phyloP scores from a whole-genome alignment of 2,329 filamentous ascomycete species.

The Botryosphaeria dothidea region DNA sequence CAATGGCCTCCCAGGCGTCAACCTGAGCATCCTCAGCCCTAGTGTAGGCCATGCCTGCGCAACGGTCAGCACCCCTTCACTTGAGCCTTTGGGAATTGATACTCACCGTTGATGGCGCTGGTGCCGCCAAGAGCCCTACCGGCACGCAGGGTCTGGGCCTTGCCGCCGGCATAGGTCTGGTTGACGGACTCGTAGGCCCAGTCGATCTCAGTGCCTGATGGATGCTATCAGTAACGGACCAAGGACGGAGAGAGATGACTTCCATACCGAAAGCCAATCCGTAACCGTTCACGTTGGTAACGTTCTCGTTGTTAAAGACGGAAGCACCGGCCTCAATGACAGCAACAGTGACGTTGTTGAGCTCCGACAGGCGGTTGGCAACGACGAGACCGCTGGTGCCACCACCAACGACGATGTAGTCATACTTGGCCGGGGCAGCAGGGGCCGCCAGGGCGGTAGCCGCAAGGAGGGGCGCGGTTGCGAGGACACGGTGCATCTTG shows the following conservation, averaged over 20 bases:
- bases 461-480: slow-evolving; percentile 13
- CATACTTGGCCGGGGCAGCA: slow-evolving; percentile 20
- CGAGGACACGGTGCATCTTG: slow-evolving; percentile 17
- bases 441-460: slow-evolving; percentile 18
- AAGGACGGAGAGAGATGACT: neutral
- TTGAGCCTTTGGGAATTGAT: neutral
- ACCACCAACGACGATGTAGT: slow-evolving; percentile 32
- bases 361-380: slow-evolving; percentile 31
- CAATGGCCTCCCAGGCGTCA: slow-evolving; percentile 35
- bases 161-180: slow-evolving; percentile 37
- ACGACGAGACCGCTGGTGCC: slow-evolving; percentile 31
- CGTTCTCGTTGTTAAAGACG: slow-evolving; percentile 32
- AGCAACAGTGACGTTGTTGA: slow-evolving; percentile 28
- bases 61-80: neutral
- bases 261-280: slow-evolving; percentile 24
- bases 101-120: slow-evolving; percentile 43
- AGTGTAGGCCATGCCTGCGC: slow-evolving; percentile 35
- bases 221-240: neutral
- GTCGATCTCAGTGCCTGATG: slow-evolving; percentile 34
- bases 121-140: slow-evolving; percentile 47
- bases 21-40: slow-evolving; percentile 35
- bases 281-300: slow-evolving; percentile 30
- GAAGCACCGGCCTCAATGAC: slow-evolving; percentile 36
- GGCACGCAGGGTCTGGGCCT: slow-evolving; percentile 25
- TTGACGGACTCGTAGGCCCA: slow-evolving; percentile 42